A percentile compares a stretch with the other conserved stretches of the same genome.
These are phyloP conservation scores for Nicotiana benthamiana DNA, from an alignment of 257 asterid species.

Conservation along the genomic window DNA sequence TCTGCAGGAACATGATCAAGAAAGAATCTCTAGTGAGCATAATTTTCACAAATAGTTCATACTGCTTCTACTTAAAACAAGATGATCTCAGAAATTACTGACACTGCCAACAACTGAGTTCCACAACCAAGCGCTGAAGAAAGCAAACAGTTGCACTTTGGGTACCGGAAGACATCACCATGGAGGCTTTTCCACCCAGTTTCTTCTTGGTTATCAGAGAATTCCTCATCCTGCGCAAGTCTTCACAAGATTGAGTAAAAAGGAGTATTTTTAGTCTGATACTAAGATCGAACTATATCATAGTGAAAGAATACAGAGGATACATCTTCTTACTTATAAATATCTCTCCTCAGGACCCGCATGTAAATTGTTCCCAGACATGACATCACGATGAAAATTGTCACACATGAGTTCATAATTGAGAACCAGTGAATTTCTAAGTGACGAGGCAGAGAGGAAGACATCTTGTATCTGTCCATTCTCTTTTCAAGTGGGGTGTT, in stretches of 20 bases:
- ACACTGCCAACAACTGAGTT: conserved; percentile 20
- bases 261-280: background rate
- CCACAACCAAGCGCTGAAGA: conserved; percentile 24
- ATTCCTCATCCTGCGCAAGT: conserved; percentile 22
- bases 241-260: conserved; percentile 3
- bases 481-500: conserved; percentile 11
- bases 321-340: conserved; percentile 11
- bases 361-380: conserved; percentile 15
- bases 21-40: background rate
- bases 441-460: conserved; percentile 8
- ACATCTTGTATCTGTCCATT: background rate
- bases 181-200: conserved; percentile 26
- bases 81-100: background rate
- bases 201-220: conserved; percentile 19
- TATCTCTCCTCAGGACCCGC: conserved; percentile 21
- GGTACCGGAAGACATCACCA: conserved; percentile 26
- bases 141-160: conserved; percentile 15
- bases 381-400: conserved; percentile 7
- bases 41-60: background rate
- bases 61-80: background rate
- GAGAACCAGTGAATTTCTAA: conserved; percentile 3
- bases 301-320: background rate
- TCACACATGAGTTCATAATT: conserved; percentile 7
- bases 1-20: conserved; percentile 1
- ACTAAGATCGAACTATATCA: background rate